Evolutionary conservation across 441 rosid genomes (phyloP), one percentile per base, ranked within the genome.

Genomic region (Erysimum cheiri): DNA sequence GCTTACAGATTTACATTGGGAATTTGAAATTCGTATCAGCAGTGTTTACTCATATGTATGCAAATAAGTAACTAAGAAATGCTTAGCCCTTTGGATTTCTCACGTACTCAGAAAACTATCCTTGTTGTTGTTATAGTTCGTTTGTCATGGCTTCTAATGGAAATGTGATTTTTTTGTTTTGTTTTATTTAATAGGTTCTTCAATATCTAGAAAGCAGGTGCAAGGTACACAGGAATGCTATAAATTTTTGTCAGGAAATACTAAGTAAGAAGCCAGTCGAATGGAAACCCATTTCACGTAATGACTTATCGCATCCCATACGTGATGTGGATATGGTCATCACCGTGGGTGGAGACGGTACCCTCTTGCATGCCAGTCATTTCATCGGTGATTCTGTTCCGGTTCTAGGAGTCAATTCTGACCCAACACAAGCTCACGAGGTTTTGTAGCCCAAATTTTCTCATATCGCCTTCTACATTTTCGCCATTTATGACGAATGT

Each of bases 341-440:
- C 59, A 90, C 98, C 3, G 74, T 94, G 9, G 97, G 99, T 64
- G 99, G 99, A 37, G 98, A 94, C 48, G 99, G 99, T 54, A 92
- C 99, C 8, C 96, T 94, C 43, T 80, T 94, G 85, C 97, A 87
- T 69, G 97, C 99, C 50, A 86, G 98, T 67, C 99, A 94, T 84
- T 88, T 87, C 63, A 68, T 94, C 60, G 92, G 88, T 74, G 91
- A 85, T 63, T 82, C 93, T 12, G 74, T 85, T 73, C 98, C 98
- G 1, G 84, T 90, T 75, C 72, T 90, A 0, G 99, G 97, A 43
- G 91, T 92, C 50, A 94, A 92, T 78, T 94, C 98, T 60, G 98
- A 94, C 55, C 98, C 99, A 43, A 91, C 98, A 6, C 81, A 77
- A 75, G 72, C 81, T 60, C 81, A 86, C 41, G 99, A 94, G 90